Conservation (phyloP, 495 filamentous ascomycete species). For the Penicillium daleae region DNA sequence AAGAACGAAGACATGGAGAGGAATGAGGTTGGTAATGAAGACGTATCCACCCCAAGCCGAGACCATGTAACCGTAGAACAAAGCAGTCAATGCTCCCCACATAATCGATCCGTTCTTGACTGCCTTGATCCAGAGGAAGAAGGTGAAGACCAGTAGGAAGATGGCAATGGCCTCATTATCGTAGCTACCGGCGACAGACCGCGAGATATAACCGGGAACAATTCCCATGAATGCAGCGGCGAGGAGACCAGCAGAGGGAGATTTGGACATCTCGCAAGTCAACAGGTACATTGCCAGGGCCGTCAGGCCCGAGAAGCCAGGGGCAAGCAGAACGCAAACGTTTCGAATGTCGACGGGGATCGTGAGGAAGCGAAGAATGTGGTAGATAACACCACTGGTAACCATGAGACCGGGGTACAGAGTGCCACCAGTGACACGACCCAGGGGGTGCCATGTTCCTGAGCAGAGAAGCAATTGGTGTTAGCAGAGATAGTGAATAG, state of each 20-base stretch:
- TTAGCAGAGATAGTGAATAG: constrained; percentile 27
- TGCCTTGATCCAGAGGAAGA: constrained; percentile 98
- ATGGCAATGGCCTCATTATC: constrained; percentile 99
- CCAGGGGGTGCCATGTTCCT: constrained; percentile 99
- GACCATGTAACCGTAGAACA: constrained; percentile 99
- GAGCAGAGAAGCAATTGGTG: constrained; percentile 23
- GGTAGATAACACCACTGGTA: constrained; percentile 96
- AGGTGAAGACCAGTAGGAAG: constrained; percentile 97
- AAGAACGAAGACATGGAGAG: constrained; percentile 93
- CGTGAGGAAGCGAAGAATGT: constrained; percentile 85
- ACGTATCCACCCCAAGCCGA: constrained; percentile 99
- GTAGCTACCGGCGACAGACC: constrained; percentile 97
- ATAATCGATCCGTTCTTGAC: constrained; percentile 93
- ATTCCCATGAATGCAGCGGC: constrained; percentile 98
- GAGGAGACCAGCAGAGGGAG: constrained; percentile 90
- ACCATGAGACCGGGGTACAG: constrained; percentile 99
- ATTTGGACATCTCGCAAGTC: constrained; percentile 92
- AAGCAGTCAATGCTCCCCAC: constrained; percentile 91
- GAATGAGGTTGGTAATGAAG: constrained; percentile 98
- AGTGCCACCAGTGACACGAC: constrained; percentile 97
- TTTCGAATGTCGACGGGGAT: constrained; percentile 98
- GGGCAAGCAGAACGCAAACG: constrained; percentile 95
- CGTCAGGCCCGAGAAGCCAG: constrained; percentile 93
- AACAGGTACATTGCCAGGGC: constrained; percentile 93
- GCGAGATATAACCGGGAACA: constrained; percentile 93